Evolutionary conservation across 257 asterid genomes (phyloP), one percentile per base, ranked within the genome.

Genomic region (Solanum medicagineum): DNA sequence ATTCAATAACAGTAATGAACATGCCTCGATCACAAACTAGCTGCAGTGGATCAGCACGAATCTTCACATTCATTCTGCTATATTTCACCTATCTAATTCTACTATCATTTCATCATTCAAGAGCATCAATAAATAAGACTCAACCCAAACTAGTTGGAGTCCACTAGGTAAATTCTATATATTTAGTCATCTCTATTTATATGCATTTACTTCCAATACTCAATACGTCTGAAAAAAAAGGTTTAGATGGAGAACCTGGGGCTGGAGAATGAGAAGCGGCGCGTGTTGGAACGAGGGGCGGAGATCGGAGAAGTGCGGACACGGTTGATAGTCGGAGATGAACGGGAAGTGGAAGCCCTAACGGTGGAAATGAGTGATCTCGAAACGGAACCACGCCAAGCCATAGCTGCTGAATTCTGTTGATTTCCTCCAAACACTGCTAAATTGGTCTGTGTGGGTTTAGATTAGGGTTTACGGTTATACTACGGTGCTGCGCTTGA

Each of bases 381-480:
- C 87, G 95, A 90, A 85, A 95, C 20, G 17, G 98, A 92, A 86
- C 97, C 97, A 80, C 95, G 97, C 95, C 94, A 95, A 90, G 99
- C 98, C 99, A 96, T 96, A 88, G 73, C 17, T 71, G 83, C 83
- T 32, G 36, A 63, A 89, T 20, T 80, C 44, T 42, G 82, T 42
- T 10, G 60, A 80, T 57, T 59, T 77, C 63, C 20, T 81, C n/a
- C 36, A 11, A 81, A 56, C 71, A 56, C 70, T 19, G 71, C 10
- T 45, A 57, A 81, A 44, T 13, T 81, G 84, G 14, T 36, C 80
- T 73, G 8, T 86, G 75, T 89, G 93, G 91, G 87, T 91, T 83
- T 86, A 74, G 83, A 45, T 49, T 24, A 73, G 91, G 93, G 93
- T 85, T 91, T 89, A 71, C 24, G 87, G 73, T 5, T 82, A 53